Percentiles rank a stretch among this genome's conserved stretches.
Evolutionary conservation across 306 rosid species (phyloP).

Genomic region (Acacia acuminata): DNA sequence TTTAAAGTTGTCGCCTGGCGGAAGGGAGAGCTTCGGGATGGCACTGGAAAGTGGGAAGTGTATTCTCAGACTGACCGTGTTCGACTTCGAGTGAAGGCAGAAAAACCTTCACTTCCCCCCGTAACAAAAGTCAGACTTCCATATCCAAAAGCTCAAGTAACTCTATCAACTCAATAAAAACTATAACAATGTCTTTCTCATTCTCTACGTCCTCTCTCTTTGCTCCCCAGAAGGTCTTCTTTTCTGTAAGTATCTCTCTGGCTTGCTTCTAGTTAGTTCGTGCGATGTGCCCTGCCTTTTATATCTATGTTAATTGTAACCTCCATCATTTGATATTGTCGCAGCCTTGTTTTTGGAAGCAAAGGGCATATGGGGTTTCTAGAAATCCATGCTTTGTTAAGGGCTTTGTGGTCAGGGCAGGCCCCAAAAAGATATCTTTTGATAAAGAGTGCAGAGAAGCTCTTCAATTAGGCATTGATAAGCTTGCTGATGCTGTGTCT

Average conservation of each 20-base stretch:
- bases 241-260: conserved; percentile 41
- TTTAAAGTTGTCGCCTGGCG: not conserved
- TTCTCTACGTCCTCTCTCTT: conserved; percentile 27
- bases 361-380: conserved; percentile 39
- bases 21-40: not conserved
- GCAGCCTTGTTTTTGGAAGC: conserved; percentile 48
- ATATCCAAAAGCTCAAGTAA: not conserved
- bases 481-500: conserved; percentile 94
- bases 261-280: not conserved
- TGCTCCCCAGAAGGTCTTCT: conserved; percentile 32
- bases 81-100: not conserved
- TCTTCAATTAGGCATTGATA: conserved; percentile 79
- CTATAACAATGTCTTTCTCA: conserved; percentile 30
- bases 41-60: not conserved
- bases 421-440: conserved; percentile 70
- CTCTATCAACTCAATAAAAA: not conserved
- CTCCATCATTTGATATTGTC: conserved; percentile 22
- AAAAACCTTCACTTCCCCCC: not conserved
- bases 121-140: not conserved
- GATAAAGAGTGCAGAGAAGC: conserved; percentile 73
- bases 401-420: conserved; percentile 54
- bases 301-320: not conserved
- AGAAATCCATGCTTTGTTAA: conserved; percentile 32
- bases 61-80: not conserved
- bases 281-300: not conserved